phyloP scores from a whole-genome alignment of 2,329 filamentous ascomycete genomes.

The Zopfia rhizophila region DNA sequence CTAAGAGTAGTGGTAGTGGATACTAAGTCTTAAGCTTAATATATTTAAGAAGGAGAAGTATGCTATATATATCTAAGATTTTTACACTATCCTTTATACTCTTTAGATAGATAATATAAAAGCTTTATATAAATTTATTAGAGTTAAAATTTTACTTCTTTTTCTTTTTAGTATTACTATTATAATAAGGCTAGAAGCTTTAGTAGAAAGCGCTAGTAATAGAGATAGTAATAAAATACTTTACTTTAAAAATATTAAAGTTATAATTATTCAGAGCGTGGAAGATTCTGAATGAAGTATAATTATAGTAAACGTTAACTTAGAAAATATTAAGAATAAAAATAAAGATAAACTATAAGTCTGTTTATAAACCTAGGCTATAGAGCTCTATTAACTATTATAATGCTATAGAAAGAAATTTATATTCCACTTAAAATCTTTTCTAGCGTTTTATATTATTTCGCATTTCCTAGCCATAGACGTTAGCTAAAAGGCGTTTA shows the following conservation, averaged over 20 bases:
- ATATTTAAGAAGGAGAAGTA: slow-evolving; percentile 32
- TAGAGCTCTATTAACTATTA: slow-evolving; percentile 24
- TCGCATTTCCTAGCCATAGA: slow-evolving; percentile 28
- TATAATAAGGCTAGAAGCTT: slow-evolving; percentile 25
- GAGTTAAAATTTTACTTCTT: slow-evolving; percentile 30
- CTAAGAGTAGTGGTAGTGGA: slow-evolving; percentile 29
- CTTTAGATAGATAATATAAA: slow-evolving; percentile 30
- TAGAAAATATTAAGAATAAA: slow-evolving; percentile 33
- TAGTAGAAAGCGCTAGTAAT: slow-evolving; percentile 23
- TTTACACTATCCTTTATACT: slow-evolving; percentile 31
- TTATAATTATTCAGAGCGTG: slow-evolving; percentile 29
- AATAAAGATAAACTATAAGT: slow-evolving; percentile 28
- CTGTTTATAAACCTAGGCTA: too few species aligned
- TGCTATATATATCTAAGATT: slow-evolving; percentile 32
- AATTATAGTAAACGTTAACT: slow-evolving; percentile 30
- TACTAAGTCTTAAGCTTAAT: slow-evolving; percentile 26
- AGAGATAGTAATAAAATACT: slow-evolving; percentile 27
- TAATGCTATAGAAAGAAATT: slow-evolving; percentile 28
- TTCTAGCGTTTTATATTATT: slow-evolving; percentile 27
- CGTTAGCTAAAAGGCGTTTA: slow-evolving; percentile 18
- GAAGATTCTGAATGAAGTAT: slow-evolving; percentile 22
- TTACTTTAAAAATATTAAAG: slow-evolving; percentile 28
- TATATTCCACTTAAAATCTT: slow-evolving; percentile 27
- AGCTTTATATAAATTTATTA: slow-evolving; percentile 28
- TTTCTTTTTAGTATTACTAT: slow-evolving; percentile 33